These are phyloP conservation scores for Aspergillus brunneoviolaceus DNA, from an alignment of 2,329 filamentous ascomycete species.

Conservation along the genomic window DNA sequence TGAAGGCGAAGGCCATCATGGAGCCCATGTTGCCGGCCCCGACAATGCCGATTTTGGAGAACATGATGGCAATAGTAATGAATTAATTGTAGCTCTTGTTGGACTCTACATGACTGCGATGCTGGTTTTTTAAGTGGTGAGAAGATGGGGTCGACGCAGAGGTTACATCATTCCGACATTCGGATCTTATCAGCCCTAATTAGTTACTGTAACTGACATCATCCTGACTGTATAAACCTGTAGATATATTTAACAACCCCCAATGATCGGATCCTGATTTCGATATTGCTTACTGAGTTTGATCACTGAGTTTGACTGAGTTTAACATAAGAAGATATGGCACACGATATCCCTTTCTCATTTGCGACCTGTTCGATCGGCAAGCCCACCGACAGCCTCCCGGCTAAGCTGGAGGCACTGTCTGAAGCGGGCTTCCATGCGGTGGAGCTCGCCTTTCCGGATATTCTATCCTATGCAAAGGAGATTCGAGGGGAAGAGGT, in stretches of 20 bases:
- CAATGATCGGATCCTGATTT: not conserved
- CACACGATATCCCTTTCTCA: constrained; percentile 33
- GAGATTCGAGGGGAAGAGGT: constrained; percentile 49
- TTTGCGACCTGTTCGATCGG: constrained; percentile 48
- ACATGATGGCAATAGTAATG: constrained; percentile 10
- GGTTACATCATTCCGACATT: constrained; percentile 14
- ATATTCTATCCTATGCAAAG: constrained; percentile 64
- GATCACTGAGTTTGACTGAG: not conserved
- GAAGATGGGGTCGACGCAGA: constrained; percentile 3
- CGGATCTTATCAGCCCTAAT: not conserved
- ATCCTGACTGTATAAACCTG: not conserved
- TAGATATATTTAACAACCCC: no score
- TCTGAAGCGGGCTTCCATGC: constrained; percentile 52
- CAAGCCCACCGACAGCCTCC: constrained; percentile 35
- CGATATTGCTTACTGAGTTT: not conserved
- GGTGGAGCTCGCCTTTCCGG: constrained; percentile 73
- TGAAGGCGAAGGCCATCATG: constrained; percentile 45
- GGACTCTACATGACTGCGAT: not conserved
- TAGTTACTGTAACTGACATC: not conserved
- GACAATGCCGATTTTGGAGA: constrained; percentile 41
- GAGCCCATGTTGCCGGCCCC: constrained; percentile 45
- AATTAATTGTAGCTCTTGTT: no score
- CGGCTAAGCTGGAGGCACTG: constrained; percentile 42
- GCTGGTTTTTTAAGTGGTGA: not conserved
- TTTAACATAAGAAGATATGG: not conserved